Percentiles rank a stretch among this genome's conserved stretches.
These are phyloP conservation scores for Rhododendron williamsianum DNA, from an alignment of 148 eudicot species.

Conservation along the genomic window DNA sequence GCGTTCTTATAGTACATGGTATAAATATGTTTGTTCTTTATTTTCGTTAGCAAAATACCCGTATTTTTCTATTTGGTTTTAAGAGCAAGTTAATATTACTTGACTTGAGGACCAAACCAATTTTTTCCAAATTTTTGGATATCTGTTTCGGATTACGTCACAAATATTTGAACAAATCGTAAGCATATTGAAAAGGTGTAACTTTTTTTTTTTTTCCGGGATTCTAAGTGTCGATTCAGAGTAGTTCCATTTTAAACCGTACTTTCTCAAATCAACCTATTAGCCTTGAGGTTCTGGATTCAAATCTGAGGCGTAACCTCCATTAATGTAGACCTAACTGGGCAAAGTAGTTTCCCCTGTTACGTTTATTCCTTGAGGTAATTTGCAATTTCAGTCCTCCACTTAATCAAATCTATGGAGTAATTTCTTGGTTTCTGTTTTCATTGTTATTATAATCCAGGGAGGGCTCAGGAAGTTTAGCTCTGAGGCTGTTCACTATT, in stretches of 20 bases:
- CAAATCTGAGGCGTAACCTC: neutral
- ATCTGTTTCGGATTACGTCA: no score
- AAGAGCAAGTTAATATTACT: neutral
- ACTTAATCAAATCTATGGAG: neutral
- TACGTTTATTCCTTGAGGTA: no score
- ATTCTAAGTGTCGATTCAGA: neutral
- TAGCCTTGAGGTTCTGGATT: neutral
- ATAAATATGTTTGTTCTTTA: neutral
- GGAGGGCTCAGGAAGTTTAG: constrained; percentile 2
- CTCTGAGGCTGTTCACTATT: neutral
- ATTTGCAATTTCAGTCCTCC: neutral
- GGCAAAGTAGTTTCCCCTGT: neutral
- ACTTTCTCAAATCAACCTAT: neutral
- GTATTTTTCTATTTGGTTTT: neutral
- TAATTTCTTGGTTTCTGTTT: neutral
- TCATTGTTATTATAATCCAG: neutral
- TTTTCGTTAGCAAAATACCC: neutral
- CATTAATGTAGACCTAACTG: neutral
- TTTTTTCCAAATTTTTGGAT: neutral
- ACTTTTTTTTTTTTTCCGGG: neutral
- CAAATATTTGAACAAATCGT: neutral
- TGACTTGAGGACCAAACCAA: neutral
- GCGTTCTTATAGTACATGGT: neutral
- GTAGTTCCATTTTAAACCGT: neutral
- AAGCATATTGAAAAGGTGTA: neutral